A percentile compares a stretch with the other conserved stretches of the same genome.
Evolutionary conservation across 495 filamentous ascomycete genomes (phyloP).

Genomic region (Hypoxylon lienhwacheense): DNA sequence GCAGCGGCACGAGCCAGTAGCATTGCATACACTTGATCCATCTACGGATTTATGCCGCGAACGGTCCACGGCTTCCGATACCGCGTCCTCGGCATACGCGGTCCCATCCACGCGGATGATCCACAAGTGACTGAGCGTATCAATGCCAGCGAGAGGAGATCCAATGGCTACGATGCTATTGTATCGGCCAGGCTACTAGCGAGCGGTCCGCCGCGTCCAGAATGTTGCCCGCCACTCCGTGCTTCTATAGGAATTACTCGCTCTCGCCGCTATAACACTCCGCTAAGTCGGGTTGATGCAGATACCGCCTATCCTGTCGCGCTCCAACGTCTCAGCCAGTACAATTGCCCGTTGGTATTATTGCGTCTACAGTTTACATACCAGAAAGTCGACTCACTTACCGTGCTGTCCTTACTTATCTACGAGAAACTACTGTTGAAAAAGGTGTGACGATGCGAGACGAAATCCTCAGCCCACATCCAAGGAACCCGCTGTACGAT

Average conservation of each 20-base stretch:
- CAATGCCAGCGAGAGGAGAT: slow-evolving; percentile 14
- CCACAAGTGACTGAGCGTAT: slow-evolving; percentile 22
- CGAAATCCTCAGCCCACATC: slow-evolving; percentile 15
- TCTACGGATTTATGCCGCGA: slow-evolving; percentile 14
- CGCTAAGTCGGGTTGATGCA: slow-evolving; percentile 17
- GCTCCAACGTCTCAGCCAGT: slow-evolving; percentile 21
- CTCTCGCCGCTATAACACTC: slow-evolving; percentile 15
- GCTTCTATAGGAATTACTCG: slow-evolving; percentile 31
- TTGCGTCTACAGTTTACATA: slow-evolving; percentile 21
- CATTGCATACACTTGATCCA: slow-evolving; percentile 25
- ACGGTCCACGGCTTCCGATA: slow-evolving; percentile 25
- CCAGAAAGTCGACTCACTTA: slow-evolving; percentile 16
- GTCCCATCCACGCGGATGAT: slow-evolving; percentile 14
- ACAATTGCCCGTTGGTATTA: slow-evolving; percentile 23
- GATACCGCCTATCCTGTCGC: slow-evolving; percentile 16
- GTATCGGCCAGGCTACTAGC: slow-evolving; percentile 18
- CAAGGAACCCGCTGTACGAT: slow-evolving; percentile 35
- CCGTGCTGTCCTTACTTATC: slow-evolving; percentile 7
- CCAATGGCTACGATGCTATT: slow-evolving; percentile 28
- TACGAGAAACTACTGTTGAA: slow-evolving; percentile 21
- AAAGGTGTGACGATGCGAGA: slow-evolving; percentile 17
- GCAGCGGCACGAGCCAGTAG: too few relatives aligned
- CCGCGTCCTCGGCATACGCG: slow-evolving; percentile 26
- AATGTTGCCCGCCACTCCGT: slow-evolving; percentile 17
- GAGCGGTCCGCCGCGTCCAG: slow-evolving; percentile 15